Base-by-base conservation (phyloP, 352 stramenopile species). In the Phytopythium delawarense region DNA sequence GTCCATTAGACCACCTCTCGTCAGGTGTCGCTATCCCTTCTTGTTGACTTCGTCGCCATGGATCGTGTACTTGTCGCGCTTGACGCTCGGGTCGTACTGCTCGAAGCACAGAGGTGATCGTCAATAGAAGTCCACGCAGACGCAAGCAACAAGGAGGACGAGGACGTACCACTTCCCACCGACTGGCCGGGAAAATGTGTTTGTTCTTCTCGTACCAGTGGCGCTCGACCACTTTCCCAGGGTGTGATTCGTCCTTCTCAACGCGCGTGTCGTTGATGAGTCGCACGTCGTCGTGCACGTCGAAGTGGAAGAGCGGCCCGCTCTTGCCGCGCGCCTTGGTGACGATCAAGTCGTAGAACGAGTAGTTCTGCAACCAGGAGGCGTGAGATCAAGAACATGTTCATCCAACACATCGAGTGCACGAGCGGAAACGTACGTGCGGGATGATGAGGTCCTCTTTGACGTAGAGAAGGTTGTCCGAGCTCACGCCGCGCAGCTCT, bases 401-500 rank as follows among this genome's bases (percentile, higher is more conserved):
- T 13, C n/a, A 51, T 12, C 18, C 13, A 57, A 5, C 48, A 18
- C 13, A 53, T 18, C 20, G 8, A 52, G 18, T 42, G 9, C 35
- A 40, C 18, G 23, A 57, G 13, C 11, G 30, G 30, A 28, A 0
- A 44, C 76, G 58, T 75, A 95, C 86, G 57, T 95, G 87, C n/a
- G 97, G 96, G 61, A 99, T 97, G 61, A 99, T 99, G n/a, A 99
- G 72, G 76, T 99, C 97, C 74, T 99, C 97, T 67, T 98, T 99
- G 62, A 99, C 87, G 78, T 99, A 99, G 25, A 99, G 79, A 16
- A 99, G 76, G 48, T 96, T 98, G 59, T 99, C 97, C 0, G 86
- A 67, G 40, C 86, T 89, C 16, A 97, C 82, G 62, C 91, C 91
- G 23, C 85, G 78, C 45, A 99, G 74, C 63, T 99, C 94, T 8